phyloP scores from a whole-genome alignment of 2,329 filamentous ascomycete genomes.

The Ceratocystiopsis minuta region DNA sequence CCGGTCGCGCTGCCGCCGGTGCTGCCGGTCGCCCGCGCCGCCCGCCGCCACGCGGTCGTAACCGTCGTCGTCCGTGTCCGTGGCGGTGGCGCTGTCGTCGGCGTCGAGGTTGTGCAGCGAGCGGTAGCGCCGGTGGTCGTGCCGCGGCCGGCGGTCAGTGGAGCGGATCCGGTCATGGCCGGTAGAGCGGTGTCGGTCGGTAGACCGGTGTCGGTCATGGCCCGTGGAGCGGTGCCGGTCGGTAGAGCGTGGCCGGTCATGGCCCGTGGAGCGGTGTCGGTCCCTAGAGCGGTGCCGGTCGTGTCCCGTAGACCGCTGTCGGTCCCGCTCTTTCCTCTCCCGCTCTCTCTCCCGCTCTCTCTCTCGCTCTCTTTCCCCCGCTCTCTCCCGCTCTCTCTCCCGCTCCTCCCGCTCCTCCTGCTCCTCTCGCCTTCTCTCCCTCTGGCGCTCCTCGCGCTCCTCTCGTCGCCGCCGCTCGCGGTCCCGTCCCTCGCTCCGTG shows the following conservation, averaged over 20 bases:
- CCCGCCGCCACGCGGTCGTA: conserved; percentile 6
- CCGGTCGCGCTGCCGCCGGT: conserved; percentile 18
- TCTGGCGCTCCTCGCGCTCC: conserved; percentile 19
- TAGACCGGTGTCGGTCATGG: too few species aligned
- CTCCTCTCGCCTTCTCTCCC: too few species aligned
- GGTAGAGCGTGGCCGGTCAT: too few species aligned
- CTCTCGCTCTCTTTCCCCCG: conserved; percentile 4
- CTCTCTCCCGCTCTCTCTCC: conserved; percentile 18
- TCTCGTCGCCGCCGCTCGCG: not conserved
- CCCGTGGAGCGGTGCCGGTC: too few species aligned
- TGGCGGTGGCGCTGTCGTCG: not conserved
- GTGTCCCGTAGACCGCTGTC: not conserved
- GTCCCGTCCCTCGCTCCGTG: conserved; percentile 1
- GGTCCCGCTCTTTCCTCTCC: conserved; percentile 2
- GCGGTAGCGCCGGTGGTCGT: too few species aligned
- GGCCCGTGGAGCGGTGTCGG: too few species aligned
- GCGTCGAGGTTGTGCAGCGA: too few species aligned
- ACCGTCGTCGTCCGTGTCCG: conserved; percentile 1
- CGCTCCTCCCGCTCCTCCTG: conserved; percentile 21
- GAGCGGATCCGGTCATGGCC: too few species aligned
- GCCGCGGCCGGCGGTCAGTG: too few species aligned
- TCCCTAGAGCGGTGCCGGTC: not conserved
- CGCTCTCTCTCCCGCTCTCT: conserved; percentile 1
- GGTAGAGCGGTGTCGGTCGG: too few species aligned
- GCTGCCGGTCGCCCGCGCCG: conserved; percentile 3